Percentiles rank a stretch among this genome's conserved stretches.
These are phyloP conservation scores for Pugionium dolabratum DNA, from an alignment of 345 rosid genomes.

Conservation along the genomic window DNA sequence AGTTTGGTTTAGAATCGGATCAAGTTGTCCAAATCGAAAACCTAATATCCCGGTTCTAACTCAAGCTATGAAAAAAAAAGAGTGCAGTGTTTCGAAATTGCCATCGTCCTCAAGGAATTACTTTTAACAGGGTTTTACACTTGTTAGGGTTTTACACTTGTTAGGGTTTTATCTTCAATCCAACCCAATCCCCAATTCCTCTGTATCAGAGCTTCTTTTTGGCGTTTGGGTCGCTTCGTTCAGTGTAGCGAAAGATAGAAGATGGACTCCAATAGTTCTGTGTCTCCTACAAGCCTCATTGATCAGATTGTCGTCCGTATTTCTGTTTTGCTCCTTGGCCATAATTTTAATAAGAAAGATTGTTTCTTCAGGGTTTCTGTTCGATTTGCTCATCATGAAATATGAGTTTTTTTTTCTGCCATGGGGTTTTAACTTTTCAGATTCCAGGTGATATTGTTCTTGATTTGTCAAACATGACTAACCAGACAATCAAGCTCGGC, in stretches of 20 bases:
- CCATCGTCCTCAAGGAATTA: neutral
- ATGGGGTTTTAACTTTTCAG: slow-evolving; percentile 42
- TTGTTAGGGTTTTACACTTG: slow-evolving; percentile 18
- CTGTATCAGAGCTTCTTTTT: slow-evolving; percentile 15
- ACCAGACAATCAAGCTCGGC: slow-evolving; percentile 84
- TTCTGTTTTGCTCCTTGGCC: neutral
- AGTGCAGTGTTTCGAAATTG: neutral
- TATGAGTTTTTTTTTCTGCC: neutral
- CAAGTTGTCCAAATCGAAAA: neutral
- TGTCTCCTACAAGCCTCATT: slow-evolving; percentile 43
- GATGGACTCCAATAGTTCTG: slow-evolving; percentile 48
- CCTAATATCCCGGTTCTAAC: neutral
- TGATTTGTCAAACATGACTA: slow-evolving; percentile 67
- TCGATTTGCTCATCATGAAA: neutral
- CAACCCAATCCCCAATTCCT: neutral
- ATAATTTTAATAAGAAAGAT: neutral
- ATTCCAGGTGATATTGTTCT: slow-evolving; percentile 86
- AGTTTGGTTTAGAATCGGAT: too few relatives aligned
- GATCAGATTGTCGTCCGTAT: slow-evolving; percentile 60
- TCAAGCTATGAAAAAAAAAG: neutral
- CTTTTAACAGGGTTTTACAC: neutral
- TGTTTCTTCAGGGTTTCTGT: neutral
- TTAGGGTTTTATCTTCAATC: slow-evolving; percentile 4
- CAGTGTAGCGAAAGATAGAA: slow-evolving; percentile 8
- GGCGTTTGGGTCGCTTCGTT: neutral